phyloP scores from a whole-genome alignment of 108 stramenopile species.

The Phaeodactylum tricornutum region DNA sequence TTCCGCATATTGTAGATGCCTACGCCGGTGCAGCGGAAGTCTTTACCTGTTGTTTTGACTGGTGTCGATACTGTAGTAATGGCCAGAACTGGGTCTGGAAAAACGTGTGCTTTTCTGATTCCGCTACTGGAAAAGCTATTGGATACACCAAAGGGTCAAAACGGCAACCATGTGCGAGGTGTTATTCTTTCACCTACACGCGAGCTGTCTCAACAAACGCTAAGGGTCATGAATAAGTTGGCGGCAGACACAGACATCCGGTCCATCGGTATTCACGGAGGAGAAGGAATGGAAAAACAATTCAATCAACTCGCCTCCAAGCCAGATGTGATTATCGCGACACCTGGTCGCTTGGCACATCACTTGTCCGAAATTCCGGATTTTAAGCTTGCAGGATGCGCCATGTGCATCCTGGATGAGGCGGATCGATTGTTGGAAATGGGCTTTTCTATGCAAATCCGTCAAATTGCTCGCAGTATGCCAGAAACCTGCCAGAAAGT shows the following conservation, averaged over 20 bases:
- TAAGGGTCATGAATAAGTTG: constrained; percentile 74
- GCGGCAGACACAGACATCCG: constrained; percentile 57
- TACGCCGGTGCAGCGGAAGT: constrained; percentile 96
- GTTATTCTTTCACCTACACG: constrained; percentile 93
- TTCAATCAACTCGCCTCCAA: constrained; percentile 80
- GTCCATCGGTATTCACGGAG: constrained; percentile 87
- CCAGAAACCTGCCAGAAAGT: constrained; percentile 86
- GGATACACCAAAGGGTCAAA: constrained; percentile 19
- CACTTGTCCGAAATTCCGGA: constrained; percentile 93
- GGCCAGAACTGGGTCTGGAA: constrained; percentile 95
- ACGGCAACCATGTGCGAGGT: constrained; percentile 33
- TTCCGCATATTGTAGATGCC: constrained; percentile 41
- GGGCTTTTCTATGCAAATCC: constrained; percentile 92
- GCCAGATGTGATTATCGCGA: constrained; percentile 96
- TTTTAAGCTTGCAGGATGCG: constrained; percentile 69
- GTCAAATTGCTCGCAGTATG: constrained; percentile 57
- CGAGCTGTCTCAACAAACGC: constrained; percentile 91
- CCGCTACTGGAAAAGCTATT: constrained; percentile 83
- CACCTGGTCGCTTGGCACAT: constrained; percentile 97
- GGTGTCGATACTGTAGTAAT: constrained; percentile 92
- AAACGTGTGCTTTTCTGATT: constrained; percentile 92
- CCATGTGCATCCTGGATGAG: constrained; percentile 93
- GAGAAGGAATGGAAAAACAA: constrained; percentile 95
- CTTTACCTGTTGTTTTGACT: constrained; percentile 82
- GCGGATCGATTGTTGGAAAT: constrained; percentile 98